These are phyloP conservation scores for Helotiales sp. DNA, from an alignment of 2,329 filamentous ascomycete genomes.

Conservation along the genomic window DNA sequence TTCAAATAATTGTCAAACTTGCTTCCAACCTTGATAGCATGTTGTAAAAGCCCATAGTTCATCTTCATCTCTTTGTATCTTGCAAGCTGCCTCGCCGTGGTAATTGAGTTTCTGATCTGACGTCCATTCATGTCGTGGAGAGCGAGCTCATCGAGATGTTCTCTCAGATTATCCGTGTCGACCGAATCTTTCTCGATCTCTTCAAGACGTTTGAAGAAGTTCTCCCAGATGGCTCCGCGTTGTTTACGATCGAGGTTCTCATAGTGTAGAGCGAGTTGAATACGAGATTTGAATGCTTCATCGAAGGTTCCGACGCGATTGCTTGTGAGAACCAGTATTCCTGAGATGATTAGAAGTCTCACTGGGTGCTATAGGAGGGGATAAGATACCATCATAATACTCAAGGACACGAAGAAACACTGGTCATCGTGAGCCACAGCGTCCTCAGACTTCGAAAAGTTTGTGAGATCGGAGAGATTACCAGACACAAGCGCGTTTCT, in stretches of 20 bases:
- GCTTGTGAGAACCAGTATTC: conserved; percentile 43
- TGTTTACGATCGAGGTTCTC: neutral
- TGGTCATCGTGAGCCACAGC: neutral
- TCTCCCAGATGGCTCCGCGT: conserved; percentile 15
- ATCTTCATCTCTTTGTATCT: conserved; percentile 2
- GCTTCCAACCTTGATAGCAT: neutral
- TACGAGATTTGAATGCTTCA: conserved; percentile 38
- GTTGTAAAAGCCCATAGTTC: neutral
- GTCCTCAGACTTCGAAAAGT: neutral
- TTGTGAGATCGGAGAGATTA: neutral
- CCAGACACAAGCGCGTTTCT: conserved; percentile 23
- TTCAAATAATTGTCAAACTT: neutral
- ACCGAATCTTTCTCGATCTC: conserved; percentile 2
- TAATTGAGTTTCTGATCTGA: conserved; percentile 16
- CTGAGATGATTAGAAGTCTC: conserved; percentile 12
- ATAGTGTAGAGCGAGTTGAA: conserved; percentile 36
- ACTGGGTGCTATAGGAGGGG: neutral
- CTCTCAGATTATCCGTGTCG: neutral
- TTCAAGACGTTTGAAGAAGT: conserved; percentile 28
- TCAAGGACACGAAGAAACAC: conserved; percentile 41
- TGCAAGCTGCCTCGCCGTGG: conserved; percentile 8
- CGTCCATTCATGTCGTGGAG: conserved; percentile 12
- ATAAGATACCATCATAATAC: conserved; percentile 35
- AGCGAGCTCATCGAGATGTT: neutral
- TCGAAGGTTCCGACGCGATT: conserved; percentile 41